Base-by-base conservation (phyloP, 2,329 filamentous ascomycete genomes). In the Beauveria brongniartii region DNA sequence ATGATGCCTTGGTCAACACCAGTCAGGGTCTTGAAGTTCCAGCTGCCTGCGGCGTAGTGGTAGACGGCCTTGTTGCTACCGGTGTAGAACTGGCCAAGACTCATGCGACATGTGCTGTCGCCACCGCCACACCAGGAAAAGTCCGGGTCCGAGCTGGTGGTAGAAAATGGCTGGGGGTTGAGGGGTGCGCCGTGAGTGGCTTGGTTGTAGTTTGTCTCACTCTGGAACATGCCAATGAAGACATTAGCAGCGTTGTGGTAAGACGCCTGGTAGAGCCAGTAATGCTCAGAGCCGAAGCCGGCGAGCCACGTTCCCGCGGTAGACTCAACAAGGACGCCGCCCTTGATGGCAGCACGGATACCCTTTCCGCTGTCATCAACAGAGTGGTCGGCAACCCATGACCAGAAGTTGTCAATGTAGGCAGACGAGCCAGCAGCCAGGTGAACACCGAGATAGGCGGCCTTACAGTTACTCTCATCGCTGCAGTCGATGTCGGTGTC, bases 181-280 rank as follows among this genome's bases (percentile, higher is more conserved):
- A 69, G 64, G 61, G 73, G 70, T n/a, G 66, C 65, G 14, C 69
- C 68, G 65, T 78, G 70, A 63, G 74, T 58, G 48, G 68, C 69
- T 46, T 70, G 68, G 10, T 70, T 64, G 55, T 71, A 71, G 65
- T 82, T 81, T 10, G 81, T 82, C 70, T 85, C 82, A 51, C 75
- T 76, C 70, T 84, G 80, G 61, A 81, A 74, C 68, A 83, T 65
- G 16, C 75, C 76, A 16, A 80, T 72, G 59, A 81, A 74, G 9
- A 84, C 76, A 62, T 82, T 81, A 59, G 73, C 67, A 1, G 81
- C 80, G 41, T 73, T 71, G 53, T 75, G 72, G 56, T 84, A 69
- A 63, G 83, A 80, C 64, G 84, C 78, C 70, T 85, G 81, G 71
- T 85, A 86, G 53, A 85, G 70, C 69, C 79, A 78, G 71, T 78